Evolutionary conservation across 805 yeast species (phyloP).

Genomic region (Candida pini): DNA sequence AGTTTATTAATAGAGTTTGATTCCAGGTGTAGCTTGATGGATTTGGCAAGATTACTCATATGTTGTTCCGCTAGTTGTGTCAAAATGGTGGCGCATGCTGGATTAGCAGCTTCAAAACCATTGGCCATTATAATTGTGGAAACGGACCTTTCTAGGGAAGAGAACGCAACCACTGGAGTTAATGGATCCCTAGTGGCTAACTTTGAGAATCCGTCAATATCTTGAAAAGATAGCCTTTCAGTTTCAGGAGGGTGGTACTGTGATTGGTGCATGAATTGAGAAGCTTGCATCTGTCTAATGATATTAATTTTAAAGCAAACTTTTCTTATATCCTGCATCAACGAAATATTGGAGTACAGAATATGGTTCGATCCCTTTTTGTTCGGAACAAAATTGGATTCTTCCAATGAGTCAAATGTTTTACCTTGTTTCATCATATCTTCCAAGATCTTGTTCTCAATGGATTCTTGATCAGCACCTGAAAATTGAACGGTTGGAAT

Average conservation of each 20-base stretch:
- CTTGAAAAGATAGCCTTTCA: conserved; percentile 51
- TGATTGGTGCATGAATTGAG: conserved; percentile 66
- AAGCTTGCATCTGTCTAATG: conserved; percentile 86
- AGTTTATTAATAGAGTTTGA: conserved; percentile 44
- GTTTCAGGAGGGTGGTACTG: conserved; percentile 68
- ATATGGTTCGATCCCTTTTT: conserved; percentile 56
- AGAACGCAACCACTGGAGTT: conserved; percentile 55
- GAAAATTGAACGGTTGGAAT: conserved; percentile 58
- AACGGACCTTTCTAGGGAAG: conserved; percentile 61
- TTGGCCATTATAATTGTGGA: conserved; percentile 83
- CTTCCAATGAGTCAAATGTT: conserved; percentile 29
- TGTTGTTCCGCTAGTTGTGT: conserved; percentile 82
- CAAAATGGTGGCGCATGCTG: conserved; percentile 68
- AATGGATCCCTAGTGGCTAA: conserved; percentile 61
- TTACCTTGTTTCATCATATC: conserved; percentile 26
- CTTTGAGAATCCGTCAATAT: conserved; percentile 79
- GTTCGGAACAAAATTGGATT: conserved; percentile 36
- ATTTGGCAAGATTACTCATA: conserved; percentile 64
- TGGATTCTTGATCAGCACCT: conserved; percentile 42
- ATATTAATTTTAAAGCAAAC: conserved; percentile 83
- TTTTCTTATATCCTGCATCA: conserved; percentile 84
- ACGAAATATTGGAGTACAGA: conserved; percentile 58
- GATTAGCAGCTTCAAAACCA: conserved; percentile 84
- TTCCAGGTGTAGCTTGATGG: conserved; percentile 68
- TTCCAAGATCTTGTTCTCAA: conserved; percentile 41